A percentile compares a stretch with the other conserved stretches of the same genome.
phyloP scores from a whole-genome alignment of 2,329 filamentous ascomycete species.

The Cercospora citrullina region DNA sequence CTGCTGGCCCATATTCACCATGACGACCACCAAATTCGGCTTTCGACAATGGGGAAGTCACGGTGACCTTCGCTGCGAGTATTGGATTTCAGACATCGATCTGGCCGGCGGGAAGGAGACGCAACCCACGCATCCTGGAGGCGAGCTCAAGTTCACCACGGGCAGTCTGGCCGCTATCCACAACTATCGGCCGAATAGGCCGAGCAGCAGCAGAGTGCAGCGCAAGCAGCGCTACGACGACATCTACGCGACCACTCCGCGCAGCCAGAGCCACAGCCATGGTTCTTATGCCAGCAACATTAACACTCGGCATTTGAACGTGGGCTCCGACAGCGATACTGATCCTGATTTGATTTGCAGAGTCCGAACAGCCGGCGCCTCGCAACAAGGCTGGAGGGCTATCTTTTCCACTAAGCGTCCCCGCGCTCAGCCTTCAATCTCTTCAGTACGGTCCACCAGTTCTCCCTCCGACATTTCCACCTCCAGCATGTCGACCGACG shows the following conservation, averaged over 20 bases:
- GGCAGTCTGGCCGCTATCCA: slow-evolving; percentile 19
- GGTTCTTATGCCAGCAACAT: slow-evolving; percentile 1
- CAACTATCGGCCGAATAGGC: slow-evolving; percentile 2
- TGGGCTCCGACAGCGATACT: neutral
- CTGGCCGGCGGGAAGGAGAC: slow-evolving; percentile 8
- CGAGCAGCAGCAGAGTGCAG: slow-evolving; percentile 9
- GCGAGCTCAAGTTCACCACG: slow-evolving; percentile 20
- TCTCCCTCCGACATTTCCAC: slow-evolving; percentile 18
- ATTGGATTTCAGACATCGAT: slow-evolving; percentile 23
- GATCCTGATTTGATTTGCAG: slow-evolving; percentile 17
- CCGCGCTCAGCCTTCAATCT: slow-evolving; percentile 19
- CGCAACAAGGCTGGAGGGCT: slow-evolving; percentile 7
- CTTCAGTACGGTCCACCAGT: slow-evolving; percentile 13
- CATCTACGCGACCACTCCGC: neutral
- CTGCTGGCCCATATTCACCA: slow-evolving; percentile 1
- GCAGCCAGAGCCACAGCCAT: slow-evolving; percentile 6
- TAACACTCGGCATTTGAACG: slow-evolving; percentile 9
- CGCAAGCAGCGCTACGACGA: neutral
- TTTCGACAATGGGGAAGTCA: slow-evolving; percentile 20
- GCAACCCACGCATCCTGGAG: slow-evolving; percentile 11
- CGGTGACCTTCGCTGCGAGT: slow-evolving; percentile 20
- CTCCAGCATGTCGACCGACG: slow-evolving; percentile 21
- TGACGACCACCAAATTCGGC: slow-evolving; percentile 21
- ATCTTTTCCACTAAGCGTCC: slow-evolving; percentile 19
- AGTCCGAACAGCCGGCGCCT: slow-evolving; percentile 16